Base-by-base conservation (phyloP, 1,284 basidiomycete species). In the Rhodotorula sp. region DNA sequence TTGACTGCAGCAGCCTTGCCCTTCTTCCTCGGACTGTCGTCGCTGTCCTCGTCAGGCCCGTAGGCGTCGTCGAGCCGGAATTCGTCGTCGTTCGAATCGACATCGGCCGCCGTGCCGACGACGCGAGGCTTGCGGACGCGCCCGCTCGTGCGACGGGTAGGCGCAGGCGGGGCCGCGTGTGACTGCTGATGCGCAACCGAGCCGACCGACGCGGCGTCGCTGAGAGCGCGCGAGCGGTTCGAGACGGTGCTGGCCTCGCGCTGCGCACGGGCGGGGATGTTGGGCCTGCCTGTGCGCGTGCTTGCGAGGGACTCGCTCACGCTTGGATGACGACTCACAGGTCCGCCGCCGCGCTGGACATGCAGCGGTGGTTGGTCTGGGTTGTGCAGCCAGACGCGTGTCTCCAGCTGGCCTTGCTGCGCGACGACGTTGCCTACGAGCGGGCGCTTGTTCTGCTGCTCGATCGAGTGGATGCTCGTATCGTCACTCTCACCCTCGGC, bases 401-500 rank as follows among this genome's bases (percentile, higher is more conserved):
- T 69, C 14, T 68, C 72, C 65, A 72, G 59, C 46, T 61, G 72
- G 1, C 44, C 48, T 14, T 60, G 65, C 44, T 60, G 58, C 14
- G 41, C 56, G 34, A 61, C 48, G 34, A 41, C 48, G 25, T 27
- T 4, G 13, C 27, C 34, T 34, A 34, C 53, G 27, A 54, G 53
- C 21, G 34, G 48, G 41, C 61, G 61, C 55, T 66, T 69, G 21
- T 48, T 59, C 19, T 57, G 59, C 45, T 60, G 59, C 19, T 71
- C 75, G 55, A 55, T 58, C 54, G 73, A 74, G 60, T 71, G 59
- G 56, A 76, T 67, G 42, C 67, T 70, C 57, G 75, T 74, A 41
- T 71, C 75, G 61, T 72, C 73, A 27, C 67, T 72, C 58, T 74
- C 70, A 42, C 69, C 71, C 25, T 75, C 74, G 53, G 64, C 70